Percentiles rank a stretch among this genome's conserved stretches.
phyloP scores from a whole-genome alignment of 2,329 filamentous ascomycete genomes.

The Claviceps sp. region DNA sequence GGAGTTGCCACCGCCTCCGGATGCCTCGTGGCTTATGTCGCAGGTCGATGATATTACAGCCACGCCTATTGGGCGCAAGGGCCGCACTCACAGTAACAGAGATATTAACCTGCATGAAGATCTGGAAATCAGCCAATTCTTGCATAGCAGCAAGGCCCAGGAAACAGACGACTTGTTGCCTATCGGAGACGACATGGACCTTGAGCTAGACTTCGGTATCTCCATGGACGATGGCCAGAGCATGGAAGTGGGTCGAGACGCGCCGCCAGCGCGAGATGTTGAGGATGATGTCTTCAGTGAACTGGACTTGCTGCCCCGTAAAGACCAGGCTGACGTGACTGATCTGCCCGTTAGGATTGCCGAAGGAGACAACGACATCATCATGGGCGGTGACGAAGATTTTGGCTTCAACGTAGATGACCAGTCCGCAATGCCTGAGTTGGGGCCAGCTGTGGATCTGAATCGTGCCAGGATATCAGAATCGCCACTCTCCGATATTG shows the following conservation, averaged over 20 bases:
- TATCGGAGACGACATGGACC: constrained; percentile 54
- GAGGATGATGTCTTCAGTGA: constrained; percentile 61
- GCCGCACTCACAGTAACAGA: constrained; percentile 43
- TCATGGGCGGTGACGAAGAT: constrained; percentile 46
- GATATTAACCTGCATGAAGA: constrained; percentile 59
- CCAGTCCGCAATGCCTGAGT: constrained; percentile 41
- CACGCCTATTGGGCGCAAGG: constrained; percentile 40
- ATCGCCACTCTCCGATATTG: constrained; percentile 57
- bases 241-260: constrained; percentile 85
- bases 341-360: constrained; percentile 46
- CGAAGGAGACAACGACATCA: constrained; percentile 50
- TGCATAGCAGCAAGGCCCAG: constrained; percentile 50
- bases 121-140: constrained; percentile 64
- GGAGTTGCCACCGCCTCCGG: constrained; percentile 68
- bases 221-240: constrained; percentile 58
- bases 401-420: constrained; percentile 51
- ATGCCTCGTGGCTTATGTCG: constrained; percentile 72
- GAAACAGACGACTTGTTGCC: constrained; percentile 45
- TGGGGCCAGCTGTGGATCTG: constrained; percentile 31
- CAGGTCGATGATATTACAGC: constrained; percentile 52
- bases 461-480: constrained; percentile 51
- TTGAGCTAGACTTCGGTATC: constrained; percentile 63
- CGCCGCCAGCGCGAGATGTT: constrained; percentile 50
- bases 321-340: constrained; percentile 43
- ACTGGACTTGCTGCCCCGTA: constrained; percentile 40